Base-by-base conservation (phyloP, 2,329 filamentous ascomycete genomes). In the Madurella mycetomatis region DNA sequence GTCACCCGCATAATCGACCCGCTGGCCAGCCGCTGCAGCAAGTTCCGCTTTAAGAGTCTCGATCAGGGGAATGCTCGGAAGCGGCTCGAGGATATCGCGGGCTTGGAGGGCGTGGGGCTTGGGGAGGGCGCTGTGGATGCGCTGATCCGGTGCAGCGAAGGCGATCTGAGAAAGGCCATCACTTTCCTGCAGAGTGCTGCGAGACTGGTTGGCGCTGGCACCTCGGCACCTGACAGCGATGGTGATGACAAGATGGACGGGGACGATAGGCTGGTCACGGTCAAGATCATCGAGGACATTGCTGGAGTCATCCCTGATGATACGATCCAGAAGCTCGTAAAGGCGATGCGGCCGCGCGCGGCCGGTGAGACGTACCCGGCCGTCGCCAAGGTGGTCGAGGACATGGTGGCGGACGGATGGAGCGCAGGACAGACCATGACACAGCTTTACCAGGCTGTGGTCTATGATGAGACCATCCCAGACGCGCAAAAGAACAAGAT, bases 1-100 rank as follows among this genome's bases (percentile, higher is more conserved):
- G 94, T 99, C 44, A 97, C 94, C 3, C 81, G 94, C 55, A 99
- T 99, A 68, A 99, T 99, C 66, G 94, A 99, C 68, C 95, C 94
- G 7, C 76, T 99, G 18, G 94, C 94, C 1, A 91, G 85, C 69
- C 82, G 94, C 64, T 99, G 94, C 75, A 91, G 86, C 72, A 99
- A 99, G 73, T 99, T 99, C 70, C 81, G 94, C 32, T 99, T 99
- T 81, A 99, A 99, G 82, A 90, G 88, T 60, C 75, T 99, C 60
- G 92, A 96, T 69, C 87, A 92, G 65, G 83, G 82, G 8, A 95
- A 95, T 67, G 90, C 94, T 8, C 86, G 84, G 64, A 83, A 80
- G 66, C 78, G 95, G 51, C 74, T 99, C 12, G 83, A 87, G 64
- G 83, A 91, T 51, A 99, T 99, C 72, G 91, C 94, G 1, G 73